Percentiles rank a stretch among this genome's conserved stretches.
Evolutionary conservation across 495 filamentous ascomycete species (phyloP).

Genomic region (Echria macrotheca): DNA sequence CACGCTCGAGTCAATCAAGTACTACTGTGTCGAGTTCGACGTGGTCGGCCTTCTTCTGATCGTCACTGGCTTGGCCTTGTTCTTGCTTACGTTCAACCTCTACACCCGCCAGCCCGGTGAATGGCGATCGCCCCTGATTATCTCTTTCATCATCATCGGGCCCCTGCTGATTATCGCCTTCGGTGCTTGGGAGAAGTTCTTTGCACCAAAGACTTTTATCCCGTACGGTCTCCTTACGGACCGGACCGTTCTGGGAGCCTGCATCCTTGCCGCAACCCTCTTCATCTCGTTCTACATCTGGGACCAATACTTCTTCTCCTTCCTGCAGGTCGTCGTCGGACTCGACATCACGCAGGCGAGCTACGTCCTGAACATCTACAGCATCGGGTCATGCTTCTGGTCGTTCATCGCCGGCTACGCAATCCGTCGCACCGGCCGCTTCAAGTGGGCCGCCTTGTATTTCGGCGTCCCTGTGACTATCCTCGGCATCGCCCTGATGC

Average conservation of each 20-base stretch:
- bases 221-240: constrained; percentile 55
- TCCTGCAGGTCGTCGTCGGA: constrained; percentile 65
- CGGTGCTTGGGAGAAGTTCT: constrained; percentile 50
- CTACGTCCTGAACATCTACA: constrained; percentile 66
- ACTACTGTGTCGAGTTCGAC: constrained; percentile 55
- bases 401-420: constrained; percentile 49
- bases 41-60: constrained; percentile 41
- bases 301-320: constrained; percentile 62
- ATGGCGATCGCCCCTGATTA: constrained; percentile 51
- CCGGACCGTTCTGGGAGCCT: constrained; percentile 62
- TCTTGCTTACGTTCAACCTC: constrained; percentile 50
- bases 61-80: constrained; percentile 35
- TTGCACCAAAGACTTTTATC: constrained; percentile 54
- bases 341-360: constrained; percentile 51
- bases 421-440: constrained; percentile 52
- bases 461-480: constrained; percentile 61
- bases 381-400: constrained; percentile 61
- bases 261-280: constrained; percentile 45
- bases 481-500: constrained; percentile 62
- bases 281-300: constrained; percentile 65
- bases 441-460: constrained; percentile 57
- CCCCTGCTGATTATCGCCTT: constrained; percentile 46
- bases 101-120: constrained; percentile 36
- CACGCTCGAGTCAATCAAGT: constrained; percentile 36
- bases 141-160: constrained; percentile 48